Evolutionary conservation across 495 filamentous ascomycete genomes (phyloP), one percentile per base, ranked within the genome.

Genomic region (Xylaria intraflava): DNA sequence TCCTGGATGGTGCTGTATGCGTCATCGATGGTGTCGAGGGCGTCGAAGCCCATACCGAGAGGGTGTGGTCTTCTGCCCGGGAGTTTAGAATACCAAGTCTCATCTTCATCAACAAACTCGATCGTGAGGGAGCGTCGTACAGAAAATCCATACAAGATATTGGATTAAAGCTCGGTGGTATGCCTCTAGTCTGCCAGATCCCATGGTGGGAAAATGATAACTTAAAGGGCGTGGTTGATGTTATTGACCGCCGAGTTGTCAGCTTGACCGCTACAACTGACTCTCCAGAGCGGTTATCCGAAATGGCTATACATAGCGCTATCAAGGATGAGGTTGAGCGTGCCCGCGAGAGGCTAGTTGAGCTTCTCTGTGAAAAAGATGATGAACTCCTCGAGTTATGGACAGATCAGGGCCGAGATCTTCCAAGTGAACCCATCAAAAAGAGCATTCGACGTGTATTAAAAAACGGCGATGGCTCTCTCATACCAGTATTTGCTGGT

Each of bases 11-110:
- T 8, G 91, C 91, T 1, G 85, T 99, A 27, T 96, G 91, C 60
- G 95, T 99, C 58, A 79, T 99, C 17, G 94, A 99, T 57, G 90
- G 89, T 7, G 94, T 99, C 38, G 92, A 95, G 52, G 94, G 94
- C 1, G 93, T 99, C 17, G 94, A 99, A 66, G 92, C 94, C 1
- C 94, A 97, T 68, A 99, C 94, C 0, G 94, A 99, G 68, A 86
- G 95, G 58, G 94, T 99, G 6, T 99, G 94, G 93, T 70, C 81
- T 10, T 93, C 96, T 50, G 93, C 94, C 1, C 86, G 83, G 46
- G 81, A 81, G 9, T 95, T 93, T 60, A 76, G 73, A 9, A 97
- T 97, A 31, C 94, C 94, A 11, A 75, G 90, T 22, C 80, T 97
- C 26, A 76, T 95, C 41, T 99, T 86, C 55, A 78, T 97, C 59